Base-by-base conservation (phyloP, 179 eudicot genomes). In the Actinidia arguta region DNA sequence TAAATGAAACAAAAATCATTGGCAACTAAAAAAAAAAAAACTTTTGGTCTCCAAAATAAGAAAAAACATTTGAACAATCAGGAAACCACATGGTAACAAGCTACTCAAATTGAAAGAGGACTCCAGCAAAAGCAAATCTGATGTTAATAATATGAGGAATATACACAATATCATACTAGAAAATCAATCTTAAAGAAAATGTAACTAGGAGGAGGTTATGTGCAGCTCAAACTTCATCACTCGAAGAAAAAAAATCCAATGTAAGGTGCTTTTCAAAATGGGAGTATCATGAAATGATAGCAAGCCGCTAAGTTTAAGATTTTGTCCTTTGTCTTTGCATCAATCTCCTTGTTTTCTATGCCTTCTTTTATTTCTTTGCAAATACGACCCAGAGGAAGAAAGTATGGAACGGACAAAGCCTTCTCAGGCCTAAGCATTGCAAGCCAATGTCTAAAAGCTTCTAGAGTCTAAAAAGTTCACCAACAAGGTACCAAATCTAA, bases 1-100 rank as follows among this genome's bases (percentile, higher is more conserved):
- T 42, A 78, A 56, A 47, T 62, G 46, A 78, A 51, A 22, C 80
- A 78, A n/a, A 61, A 42, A 78, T 63, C 71, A 76, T 59, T 42
- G 54, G 58, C 80, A 78, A 47, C 71, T 8, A 46, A 76, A 20
- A 48, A 31, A 31, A 31, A 31, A 31, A 31, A 31, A 31, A 31
- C n/a, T n/a, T n/a, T n/a, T n/a, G n/a, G n/a, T n/a, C n/a, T n/a
- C n/a, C n/a, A n/a, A n/a, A n/a, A n/a, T n/a, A 17, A 10, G 48
- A 70, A 46, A 46, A 1, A 70, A 39, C 1, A 18, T 70, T 18
- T 10, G 12, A 22, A 51, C 54, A 50, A n/a, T 73, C 14, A 1
- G 46, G 54, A 71, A n/a, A 50, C 4, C 76, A 73, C 7, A 20
- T 18, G 31, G 31, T n/a, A 71, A n/a, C 39, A 51, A 73, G 59